Base-by-base conservation (phyloP, 2,329 filamentous ascomycete genomes). In the Diaporthe sp. region DNA sequence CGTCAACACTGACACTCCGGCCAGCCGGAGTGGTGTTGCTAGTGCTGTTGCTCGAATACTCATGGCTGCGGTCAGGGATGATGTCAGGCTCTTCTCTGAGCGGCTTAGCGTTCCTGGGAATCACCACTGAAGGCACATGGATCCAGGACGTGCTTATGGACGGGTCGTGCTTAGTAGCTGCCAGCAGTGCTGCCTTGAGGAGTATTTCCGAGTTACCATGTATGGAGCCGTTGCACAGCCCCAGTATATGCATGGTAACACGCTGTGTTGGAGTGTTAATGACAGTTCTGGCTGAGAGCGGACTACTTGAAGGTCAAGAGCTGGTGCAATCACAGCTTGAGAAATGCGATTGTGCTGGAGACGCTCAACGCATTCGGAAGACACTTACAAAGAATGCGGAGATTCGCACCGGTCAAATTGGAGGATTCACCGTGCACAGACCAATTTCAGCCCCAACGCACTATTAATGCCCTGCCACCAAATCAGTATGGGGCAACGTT, bases 191-290 rank as follows among this genome's bases (percentile, higher is more conserved):
- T 31, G 62, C 62, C 17, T 67, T 67, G 5, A 67, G 28, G 10
- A 67, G 62, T 34, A 67, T 25, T 25, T 67, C 62, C 19, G 62
- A 67, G 12, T 67, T 67, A 5, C 44, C 62, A 12, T 51, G 62
- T 51, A 67, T 51, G 6, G 62, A 67, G 10, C 62, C 62, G 19
- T 67, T 67, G 19, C 62, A 67, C 12, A 67, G 62, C 44, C 62
- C 62, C 31, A 67, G 22, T 15, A 67, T 25, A 37, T 67, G 62
- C 62, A 67, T 67, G 2, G 31, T 37, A 17, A 51, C 10, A 17
- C 12, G 10, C 9, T 28, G 6, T 58, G 17, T 17, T 17, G 10
- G 34, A 39, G 19, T 61, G 3, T 25, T 10, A 28, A 61, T 25
- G 37, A 6, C 4, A 28, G 13, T 42, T 61, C 12, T 42, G 12